Evolutionary conservation across 2,329 filamentous ascomycete genomes (phyloP), one percentile per base, ranked within the genome.

Genomic region (Penicillium sclerotiorum): DNA sequence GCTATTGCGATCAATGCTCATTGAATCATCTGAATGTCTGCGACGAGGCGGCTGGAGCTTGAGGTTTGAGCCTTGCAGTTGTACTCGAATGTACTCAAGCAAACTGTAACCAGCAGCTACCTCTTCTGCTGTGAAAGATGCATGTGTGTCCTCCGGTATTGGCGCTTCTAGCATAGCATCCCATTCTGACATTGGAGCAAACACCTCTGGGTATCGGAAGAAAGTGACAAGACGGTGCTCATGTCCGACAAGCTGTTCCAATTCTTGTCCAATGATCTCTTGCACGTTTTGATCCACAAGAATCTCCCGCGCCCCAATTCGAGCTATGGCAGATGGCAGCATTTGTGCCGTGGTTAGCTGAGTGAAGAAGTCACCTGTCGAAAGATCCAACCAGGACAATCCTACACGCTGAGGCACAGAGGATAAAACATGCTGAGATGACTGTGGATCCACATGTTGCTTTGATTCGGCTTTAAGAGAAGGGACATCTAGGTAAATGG

Each of bases 311-410:
- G 94, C 91, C 15, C 84, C 84, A 55, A 97, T 87, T 21, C 93
- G 85, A 22, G 92, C 88, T 43, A 97, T 77, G 17, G 88, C 85
- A 8, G 92, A 90, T n/a, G 89, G 80, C 4, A 99, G 74, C 47
- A 86, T 85, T 42, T 82, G 77, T 7, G 92, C 72, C 17, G 86
- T 85, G 0, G 88, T 86, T 15, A 77, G 77, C 65, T 97, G 91
- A 0, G 91, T 96, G 63, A 86, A 90, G 72, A 99, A 99, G 62
- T 93, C 89, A 12, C 94, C 94, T 2, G 94, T 99, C 8, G 94
- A 96, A 21, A 97, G 75, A 71, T 99, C 94, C 39, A 97, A 77
- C 94, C 94, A 99, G 33, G 94, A 89, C 42, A 99, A 76, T 3
- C 94, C 94, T 49, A 95, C 76, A 38, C 73, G 71, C 45, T 79